Base-by-base conservation (phyloP, 495 filamentous ascomycete species). In the Aspergillus biplanus region DNA sequence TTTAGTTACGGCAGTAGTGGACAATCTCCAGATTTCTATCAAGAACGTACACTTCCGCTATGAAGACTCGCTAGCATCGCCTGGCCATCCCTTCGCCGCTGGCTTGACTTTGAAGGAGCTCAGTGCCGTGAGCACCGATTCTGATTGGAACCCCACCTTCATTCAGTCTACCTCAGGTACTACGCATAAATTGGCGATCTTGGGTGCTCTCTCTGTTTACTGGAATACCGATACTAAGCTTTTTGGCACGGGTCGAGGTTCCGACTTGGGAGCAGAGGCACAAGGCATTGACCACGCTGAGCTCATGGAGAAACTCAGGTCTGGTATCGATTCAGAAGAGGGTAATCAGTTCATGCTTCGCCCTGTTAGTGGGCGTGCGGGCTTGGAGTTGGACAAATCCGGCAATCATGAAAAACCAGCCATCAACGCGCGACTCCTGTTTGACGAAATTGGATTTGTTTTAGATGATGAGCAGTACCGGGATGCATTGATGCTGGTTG, bases 11-110 rank as follows among this genome's bases (percentile, higher is more conserved):
- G 96, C 95, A 65, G 96, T 99, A 68, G 91, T 98, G 65, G 94
- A 99, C 80, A 99, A 99, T 71, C 83, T 99, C 37, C 95, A 99
- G 75, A 90, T 99, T 60, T 96, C 89, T 27, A 89, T 99, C 73
- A 98, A 96, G 83, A 97, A 97, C 71, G 96, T 99, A 55, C 95
- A 99, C 73, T 85, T 99, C 54, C 90, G 95, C 63, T 99, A 98
- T 74, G 95, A 99, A 73, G 95, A 99, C 73, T 91, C 93, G n/a
- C 90, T 98, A 65, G 92, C 93, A 44, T 92, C 94, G 8, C 92
- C 92, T 3, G 92, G 93, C 12, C 96, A 99, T 74, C 93, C 96
- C 2, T 99, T 99, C 71, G 92, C 95, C 18, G 81, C 93, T 42
- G 95, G 96, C 32, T 65, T 98, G 63, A 98, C 93, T 1, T 82